These are phyloP conservation scores for Pilobolus umbonatus DNA, from an alignment of 192 early-diverging fungal genomes.

Conservation along the genomic window DNA sequence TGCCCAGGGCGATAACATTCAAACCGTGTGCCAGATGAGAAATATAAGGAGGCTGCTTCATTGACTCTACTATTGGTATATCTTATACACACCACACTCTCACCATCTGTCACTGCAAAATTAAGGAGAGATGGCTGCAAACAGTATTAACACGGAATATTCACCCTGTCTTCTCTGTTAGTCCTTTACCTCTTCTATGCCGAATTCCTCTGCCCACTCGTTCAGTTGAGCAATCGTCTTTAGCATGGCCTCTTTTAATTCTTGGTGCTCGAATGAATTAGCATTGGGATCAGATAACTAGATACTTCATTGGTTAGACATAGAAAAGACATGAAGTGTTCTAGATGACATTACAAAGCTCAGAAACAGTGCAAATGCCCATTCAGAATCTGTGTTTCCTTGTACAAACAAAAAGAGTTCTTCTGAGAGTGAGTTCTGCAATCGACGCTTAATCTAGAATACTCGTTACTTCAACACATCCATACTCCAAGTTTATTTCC, in stretches of 20 bases:
- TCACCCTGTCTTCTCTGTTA: neutral
- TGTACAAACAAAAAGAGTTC: constrained; percentile 66
- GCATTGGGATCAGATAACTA: constrained; percentile 38
- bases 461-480: neutral
- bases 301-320: neutral
- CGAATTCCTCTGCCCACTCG: constrained; percentile 60
- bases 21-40: constrained; percentile 75
- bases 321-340: neutral
- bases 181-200: constrained; percentile 40
- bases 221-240: constrained; percentile 72
- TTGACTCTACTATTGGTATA: constrained; percentile 64
- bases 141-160: neutral
- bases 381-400: constrained; percentile 79
- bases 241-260: constrained; percentile 68
- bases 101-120: constrained; percentile 81
- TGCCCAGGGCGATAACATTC: constrained; percentile 57
- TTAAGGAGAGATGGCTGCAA: constrained; percentile 65
- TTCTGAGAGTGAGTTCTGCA: constrained; percentile 59
- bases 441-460: constrained; percentile 59
- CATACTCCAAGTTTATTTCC: neutral
- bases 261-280: constrained; percentile 50
- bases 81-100: constrained; percentile 67
- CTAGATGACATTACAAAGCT: constrained; percentile 57
- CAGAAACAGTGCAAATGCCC: constrained; percentile 76
- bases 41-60: constrained; percentile 74